Conservation (phyloP, 1,284 basidiomycete genomes). For the Ustilago nuda region DNA sequence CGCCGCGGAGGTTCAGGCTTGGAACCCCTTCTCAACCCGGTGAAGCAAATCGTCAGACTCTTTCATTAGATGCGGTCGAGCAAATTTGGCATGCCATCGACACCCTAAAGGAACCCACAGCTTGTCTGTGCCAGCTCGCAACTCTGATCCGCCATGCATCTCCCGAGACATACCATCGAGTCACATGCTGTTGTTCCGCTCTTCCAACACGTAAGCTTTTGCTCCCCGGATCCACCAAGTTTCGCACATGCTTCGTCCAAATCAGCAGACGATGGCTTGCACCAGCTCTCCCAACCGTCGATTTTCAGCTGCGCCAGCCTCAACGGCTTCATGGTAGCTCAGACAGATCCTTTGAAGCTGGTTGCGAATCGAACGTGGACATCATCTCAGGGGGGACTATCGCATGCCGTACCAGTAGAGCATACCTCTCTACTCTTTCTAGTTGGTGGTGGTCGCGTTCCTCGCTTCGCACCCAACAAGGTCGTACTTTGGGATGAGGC, state of each 20-base stretch:
- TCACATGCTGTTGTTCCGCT: constrained; percentile 49
- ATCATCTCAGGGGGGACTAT: constrained; percentile 54
- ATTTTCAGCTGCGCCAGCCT: constrained; percentile 61
- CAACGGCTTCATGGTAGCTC: constrained; percentile 57
- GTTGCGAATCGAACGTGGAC: constrained; percentile 47
- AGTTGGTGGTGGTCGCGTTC: constrained; percentile 62
- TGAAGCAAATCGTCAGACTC: no score
- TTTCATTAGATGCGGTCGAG: constrained; percentile 4
- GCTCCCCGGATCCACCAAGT: constrained; percentile 16
- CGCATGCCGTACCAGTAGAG: constrained; percentile 49
- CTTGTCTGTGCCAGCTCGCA: constrained; percentile 5
- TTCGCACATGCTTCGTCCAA: not conserved
- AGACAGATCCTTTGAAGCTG: constrained; percentile 52
- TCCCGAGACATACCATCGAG: constrained; percentile 58
- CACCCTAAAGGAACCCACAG: constrained; percentile 6
- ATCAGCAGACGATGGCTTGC: not conserved
- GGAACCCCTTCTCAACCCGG: no score
- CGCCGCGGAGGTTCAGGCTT: no score
- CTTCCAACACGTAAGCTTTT: constrained; percentile 54
- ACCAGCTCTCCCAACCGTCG: constrained; percentile 32
- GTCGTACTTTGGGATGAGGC: constrained; percentile 64
- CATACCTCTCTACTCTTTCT: constrained; percentile 58
- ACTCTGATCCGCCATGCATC: constrained; percentile 41
- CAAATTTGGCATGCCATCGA: constrained; percentile 17
- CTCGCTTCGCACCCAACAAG: constrained; percentile 64